Evolutionary conservation across 768 basidiomycete genomes (phyloP).

Genomic region (Flagelloscypha sp.): DNA sequence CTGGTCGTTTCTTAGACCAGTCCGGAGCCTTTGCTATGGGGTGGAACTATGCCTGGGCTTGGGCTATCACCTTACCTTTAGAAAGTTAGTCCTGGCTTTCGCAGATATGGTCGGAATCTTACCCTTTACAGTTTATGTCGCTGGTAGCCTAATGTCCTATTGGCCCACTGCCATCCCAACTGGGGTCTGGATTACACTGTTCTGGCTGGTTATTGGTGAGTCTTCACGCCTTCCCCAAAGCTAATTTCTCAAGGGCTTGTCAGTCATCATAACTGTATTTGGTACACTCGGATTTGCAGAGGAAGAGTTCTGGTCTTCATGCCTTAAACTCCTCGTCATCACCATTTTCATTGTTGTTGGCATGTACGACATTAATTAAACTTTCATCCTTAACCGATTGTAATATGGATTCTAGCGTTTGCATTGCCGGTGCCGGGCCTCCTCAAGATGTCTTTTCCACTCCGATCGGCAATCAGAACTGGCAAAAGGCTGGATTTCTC

Average conservation of each 20-base stretch:
- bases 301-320: constrained; percentile 45
- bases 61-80: constrained; percentile 35
- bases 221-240: neutral
- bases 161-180: constrained; percentile 32
- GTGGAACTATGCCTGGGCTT: constrained; percentile 42
- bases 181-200: constrained; percentile 39
- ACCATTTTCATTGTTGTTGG: constrained; percentile 40
- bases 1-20: constrained; percentile 38
- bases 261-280: constrained; percentile 32
- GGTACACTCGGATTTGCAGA: constrained; percentile 41
- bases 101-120: too few relatives aligned
- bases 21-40: constrained; percentile 42
- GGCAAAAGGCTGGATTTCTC: constrained; percentile 32
- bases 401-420: constrained; percentile 20
- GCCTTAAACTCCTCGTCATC: constrained; percentile 37
- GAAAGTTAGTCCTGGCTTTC: too few relatives aligned
- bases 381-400: neutral
- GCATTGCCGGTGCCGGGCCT: constrained; percentile 36
- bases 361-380: constrained; percentile 21
- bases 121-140: too few relatives aligned
- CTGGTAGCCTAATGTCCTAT: constrained; percentile 35
- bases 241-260: neutral
- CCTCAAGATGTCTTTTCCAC: constrained; percentile 22
- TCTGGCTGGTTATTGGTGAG: constrained; percentile 32
- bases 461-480: constrained; percentile 32